Percentiles rank a stretch among this genome's conserved stretches.
Conservation (phyloP, 805 yeast genomes). For the Nakazawaea wyomingensis region DNA sequence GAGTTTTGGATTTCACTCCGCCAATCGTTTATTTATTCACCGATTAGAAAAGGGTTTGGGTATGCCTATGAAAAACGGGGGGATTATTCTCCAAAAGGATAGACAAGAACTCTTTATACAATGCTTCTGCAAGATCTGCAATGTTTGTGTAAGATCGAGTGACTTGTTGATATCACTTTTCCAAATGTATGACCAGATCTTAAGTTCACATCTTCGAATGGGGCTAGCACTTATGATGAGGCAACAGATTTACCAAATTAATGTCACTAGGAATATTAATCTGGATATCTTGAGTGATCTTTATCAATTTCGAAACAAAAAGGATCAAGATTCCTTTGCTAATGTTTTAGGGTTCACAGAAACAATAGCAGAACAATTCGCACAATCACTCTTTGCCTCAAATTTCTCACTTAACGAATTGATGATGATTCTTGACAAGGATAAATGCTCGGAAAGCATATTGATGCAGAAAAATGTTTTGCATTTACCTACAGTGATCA, state of each 20-base stretch:
- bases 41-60: too few relatives aligned
- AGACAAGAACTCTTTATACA: neutral
- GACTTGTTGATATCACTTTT: neutral
- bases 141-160: neutral
- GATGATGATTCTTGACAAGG: neutral
- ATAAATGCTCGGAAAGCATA: neutral
- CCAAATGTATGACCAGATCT: neutral
- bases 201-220: neutral
- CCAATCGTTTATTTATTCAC: too few relatives aligned
- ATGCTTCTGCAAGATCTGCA: neutral
- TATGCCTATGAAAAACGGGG: too few relatives aligned
- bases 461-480: neutral
- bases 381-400: neutral
- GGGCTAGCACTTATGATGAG: neutral
- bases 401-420: neutral
- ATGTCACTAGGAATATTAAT: neutral
- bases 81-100: too few relatives aligned
- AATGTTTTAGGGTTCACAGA: neutral
- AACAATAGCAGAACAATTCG: neutral
- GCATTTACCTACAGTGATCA: neutral
- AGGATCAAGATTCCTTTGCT: neutral
- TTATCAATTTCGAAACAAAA: neutral
- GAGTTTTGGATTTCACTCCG: too few relatives aligned
- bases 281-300: neutral
- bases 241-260: neutral